Conservation (phyloP, 2,329 filamentous ascomycete genomes). For the Colletotrichum musicola region DNA sequence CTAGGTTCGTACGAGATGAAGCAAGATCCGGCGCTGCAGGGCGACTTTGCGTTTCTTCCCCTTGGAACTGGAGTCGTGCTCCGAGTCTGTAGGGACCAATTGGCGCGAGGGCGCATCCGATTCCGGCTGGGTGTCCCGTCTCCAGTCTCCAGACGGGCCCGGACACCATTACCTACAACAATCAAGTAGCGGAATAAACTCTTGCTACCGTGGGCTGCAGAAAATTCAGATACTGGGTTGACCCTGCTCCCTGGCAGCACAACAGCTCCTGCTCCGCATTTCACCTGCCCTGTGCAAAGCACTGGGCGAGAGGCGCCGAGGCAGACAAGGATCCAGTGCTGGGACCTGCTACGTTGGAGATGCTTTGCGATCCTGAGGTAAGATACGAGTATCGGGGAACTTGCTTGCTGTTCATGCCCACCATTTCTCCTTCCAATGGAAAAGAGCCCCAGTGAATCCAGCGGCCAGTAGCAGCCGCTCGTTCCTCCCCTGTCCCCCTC, state of each 20-base stretch:
- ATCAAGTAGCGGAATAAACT: too few relatives aligned
- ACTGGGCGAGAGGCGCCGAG: neutral
- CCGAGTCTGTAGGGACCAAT: neutral
- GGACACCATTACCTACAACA: too few relatives aligned
- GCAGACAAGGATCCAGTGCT: constrained; percentile 8
- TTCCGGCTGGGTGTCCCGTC: too few relatives aligned
- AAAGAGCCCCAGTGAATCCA: too few relatives aligned
- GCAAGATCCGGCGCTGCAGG: constrained; percentile 27
- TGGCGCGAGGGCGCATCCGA: neutral
- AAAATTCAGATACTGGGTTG: neutral
- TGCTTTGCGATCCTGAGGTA: constrained; percentile 37
- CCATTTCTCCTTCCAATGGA: too few relatives aligned
- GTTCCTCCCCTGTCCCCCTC: neutral
- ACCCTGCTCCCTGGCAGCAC: constrained; percentile 3
- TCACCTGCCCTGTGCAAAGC: constrained; percentile 11
- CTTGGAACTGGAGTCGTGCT: neutral
- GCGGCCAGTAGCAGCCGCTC: too few relatives aligned
- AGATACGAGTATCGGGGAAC: constrained; percentile 15
- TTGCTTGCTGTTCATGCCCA: constrained; percentile 6
- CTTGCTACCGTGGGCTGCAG: too few relatives aligned
- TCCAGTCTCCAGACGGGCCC: too few relatives aligned
- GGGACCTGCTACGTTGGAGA: neutral
- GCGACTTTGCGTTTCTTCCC: constrained; percentile 6
- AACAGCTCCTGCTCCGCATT: constrained; percentile 7
- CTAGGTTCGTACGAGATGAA: too few relatives aligned